A percentile compares a stretch with the other conserved stretches of the same genome.
phyloP scores from a whole-genome alignment of 331 rosid genomes.

The Malus hybrid region DNA sequence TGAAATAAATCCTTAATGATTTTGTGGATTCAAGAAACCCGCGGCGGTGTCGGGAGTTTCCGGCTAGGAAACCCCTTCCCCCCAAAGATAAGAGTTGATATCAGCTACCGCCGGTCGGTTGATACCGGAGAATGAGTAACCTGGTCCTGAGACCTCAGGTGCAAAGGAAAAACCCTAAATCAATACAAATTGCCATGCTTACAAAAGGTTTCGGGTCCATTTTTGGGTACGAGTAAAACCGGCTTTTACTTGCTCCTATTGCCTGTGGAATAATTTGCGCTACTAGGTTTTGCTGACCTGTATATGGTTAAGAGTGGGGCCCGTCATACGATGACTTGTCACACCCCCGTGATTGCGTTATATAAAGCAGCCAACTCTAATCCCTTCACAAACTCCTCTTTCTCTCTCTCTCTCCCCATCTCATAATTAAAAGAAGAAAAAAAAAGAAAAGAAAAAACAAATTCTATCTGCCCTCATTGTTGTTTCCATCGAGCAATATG shows the following conservation, averaged over 20 bases:
- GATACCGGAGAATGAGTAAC: too few species aligned
- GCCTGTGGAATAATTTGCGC: not conserved
- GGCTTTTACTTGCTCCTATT: not conserved
- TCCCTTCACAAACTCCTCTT: constrained; percentile 4
- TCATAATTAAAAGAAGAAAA: constrained; percentile 22
- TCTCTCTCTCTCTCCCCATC: constrained; percentile 19
- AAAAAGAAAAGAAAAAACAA: not conserved
- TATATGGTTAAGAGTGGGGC: constrained; percentile 32
- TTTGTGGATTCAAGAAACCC: constrained; percentile 3
- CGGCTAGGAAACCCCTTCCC: too few species aligned
- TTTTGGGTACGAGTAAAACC: not conserved
- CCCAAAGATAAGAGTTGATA: not conserved
- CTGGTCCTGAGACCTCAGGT: too few species aligned
- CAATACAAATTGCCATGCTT: not conserved
- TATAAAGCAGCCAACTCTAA: constrained; percentile 31
- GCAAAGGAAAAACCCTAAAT: not conserved
- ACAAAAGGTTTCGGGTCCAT: not conserved
- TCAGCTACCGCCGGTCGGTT: not conserved
- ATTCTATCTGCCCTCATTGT: constrained; percentile 33
- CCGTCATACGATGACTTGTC: constrained; percentile 51
- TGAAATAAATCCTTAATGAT: not conserved
- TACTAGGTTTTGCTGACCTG: constrained; percentile 13
- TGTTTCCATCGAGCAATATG: constrained; percentile 33
- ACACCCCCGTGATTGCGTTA: constrained; percentile 47
- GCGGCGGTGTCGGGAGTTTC: too few species aligned